These are phyloP conservation scores for Thielaviopsis musarum DNA, from an alignment of 2,329 filamentous ascomycete species.

Conservation along the genomic window DNA sequence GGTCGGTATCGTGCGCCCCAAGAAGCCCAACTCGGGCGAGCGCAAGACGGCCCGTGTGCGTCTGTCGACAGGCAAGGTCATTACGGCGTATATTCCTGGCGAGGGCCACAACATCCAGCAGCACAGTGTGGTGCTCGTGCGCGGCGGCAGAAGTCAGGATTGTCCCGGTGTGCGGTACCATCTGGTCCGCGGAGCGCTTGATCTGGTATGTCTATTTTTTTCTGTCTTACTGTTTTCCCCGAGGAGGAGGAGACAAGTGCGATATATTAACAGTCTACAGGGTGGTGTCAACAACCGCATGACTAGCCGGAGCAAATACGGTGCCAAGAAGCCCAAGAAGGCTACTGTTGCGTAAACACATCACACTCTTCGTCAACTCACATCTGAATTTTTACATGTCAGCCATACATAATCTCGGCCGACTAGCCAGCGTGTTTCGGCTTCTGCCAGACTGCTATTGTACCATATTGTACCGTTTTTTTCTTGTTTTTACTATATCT, in stretches of 20 bases:
- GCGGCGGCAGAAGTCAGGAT: conserved; percentile 85
- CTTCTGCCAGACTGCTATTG: neutral
- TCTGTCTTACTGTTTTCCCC: too few species aligned
- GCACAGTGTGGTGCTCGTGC: conserved; percentile 92
- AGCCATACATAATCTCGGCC: neutral
- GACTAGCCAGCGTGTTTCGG: neutral
- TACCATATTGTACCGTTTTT: conserved; percentile 8
- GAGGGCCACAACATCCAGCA: conserved; percentile 99
- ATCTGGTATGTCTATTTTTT: conserved; percentile 46
- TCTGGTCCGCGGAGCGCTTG: conserved; percentile 75
- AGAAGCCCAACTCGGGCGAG: conserved; percentile 98
- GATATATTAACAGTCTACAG: conserved; percentile 26
- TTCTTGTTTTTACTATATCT: neutral
- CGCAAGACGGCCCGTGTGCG: conserved; percentile 87
- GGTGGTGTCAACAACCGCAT: conserved; percentile 77
- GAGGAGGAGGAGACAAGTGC: neutral
- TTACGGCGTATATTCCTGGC: conserved; percentile 90
- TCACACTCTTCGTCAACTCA: neutral
- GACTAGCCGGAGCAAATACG: conserved; percentile 85
- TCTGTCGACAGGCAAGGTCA: conserved; percentile 67
- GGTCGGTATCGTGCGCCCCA: conserved; percentile 83
- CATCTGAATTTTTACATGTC: neutral
- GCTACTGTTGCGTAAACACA: conserved; percentile 33
- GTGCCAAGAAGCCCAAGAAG: conserved; percentile 95
- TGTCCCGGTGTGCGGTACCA: conserved; percentile 97